Evolutionary conservation across 2,329 filamentous ascomycete species (phyloP), one percentile per base, ranked within the genome.

Genomic region (Septoria linicola): DNA sequence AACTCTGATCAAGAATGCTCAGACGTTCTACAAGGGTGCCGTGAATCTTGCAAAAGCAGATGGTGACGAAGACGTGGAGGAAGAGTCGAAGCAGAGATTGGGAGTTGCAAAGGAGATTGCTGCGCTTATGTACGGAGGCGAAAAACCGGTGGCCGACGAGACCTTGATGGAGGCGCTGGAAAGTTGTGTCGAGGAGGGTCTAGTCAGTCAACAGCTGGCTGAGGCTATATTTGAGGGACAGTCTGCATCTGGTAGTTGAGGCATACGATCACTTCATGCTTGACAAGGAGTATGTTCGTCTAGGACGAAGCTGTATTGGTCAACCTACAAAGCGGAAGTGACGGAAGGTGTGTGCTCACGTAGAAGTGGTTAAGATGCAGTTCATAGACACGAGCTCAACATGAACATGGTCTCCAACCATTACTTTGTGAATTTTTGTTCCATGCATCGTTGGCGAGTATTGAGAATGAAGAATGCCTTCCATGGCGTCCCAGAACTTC

Each of bases 11-110:
- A 75, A 74, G 48, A 83, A 83, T 58, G 79, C 80, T 1, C 75
- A 77, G 54, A 80, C 76, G 4, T 83, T 80, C 60, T 83, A 81
- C 59, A 74, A 77, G 16, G 80, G 80, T 32, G 79, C 78, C 5
- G 54, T 59, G 19, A 60, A 60, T n/a, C 55, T 61, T 25, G 63
- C 64, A 5, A 52, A 58, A 23, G 55, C 52, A 10, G 46, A 44
- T n/a, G 61, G 59, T 16, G 62, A 66, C 23, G 55, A 51, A 6
- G 61, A 59, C 8, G 43, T 60, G 2, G 72, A 76, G 19, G 73
- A 73, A 53, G 73, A 75, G 14, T 51, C 81, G 49, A 67, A 66
- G 52, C 51, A 54, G 48, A 58, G 61, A 20, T 52, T 60, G 51
- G 30, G 51, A 8, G 65, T 69, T 16, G 76, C 72, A 3, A 68